phyloP scores from a whole-genome alignment of 345 rosid genomes.

The Passiflora organensis region DNA sequence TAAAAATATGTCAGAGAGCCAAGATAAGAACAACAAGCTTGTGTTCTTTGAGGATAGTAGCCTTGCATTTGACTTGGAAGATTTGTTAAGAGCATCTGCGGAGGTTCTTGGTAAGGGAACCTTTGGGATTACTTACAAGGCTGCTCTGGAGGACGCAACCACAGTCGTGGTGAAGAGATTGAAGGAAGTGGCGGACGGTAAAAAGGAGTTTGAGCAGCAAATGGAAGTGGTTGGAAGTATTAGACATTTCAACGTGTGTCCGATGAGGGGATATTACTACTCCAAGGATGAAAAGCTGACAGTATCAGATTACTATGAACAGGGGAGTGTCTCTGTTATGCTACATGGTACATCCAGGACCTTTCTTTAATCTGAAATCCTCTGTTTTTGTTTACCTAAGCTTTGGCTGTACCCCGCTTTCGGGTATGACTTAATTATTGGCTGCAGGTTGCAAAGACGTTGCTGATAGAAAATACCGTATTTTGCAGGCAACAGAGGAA shows the following conservation, averaged over 20 bases:
- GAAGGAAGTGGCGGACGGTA: conserved; percentile 20
- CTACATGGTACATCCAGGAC: conserved; percentile 19
- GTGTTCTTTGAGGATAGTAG: conserved; percentile 30
- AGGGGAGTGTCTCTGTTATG: conserved; percentile 24
- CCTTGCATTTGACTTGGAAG: conserved; percentile 34
- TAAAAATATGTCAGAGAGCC: conserved; percentile 7
- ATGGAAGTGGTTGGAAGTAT: conserved; percentile 21
- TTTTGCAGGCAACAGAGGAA: conserved; percentile 22
- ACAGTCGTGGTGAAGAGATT: conserved; percentile 30
- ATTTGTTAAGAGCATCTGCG: conserved; percentile 30
- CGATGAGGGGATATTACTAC: conserved; percentile 23
- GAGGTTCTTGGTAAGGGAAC: conserved; percentile 33
- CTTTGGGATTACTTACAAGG: conserved; percentile 28
- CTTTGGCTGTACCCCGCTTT: neutral
- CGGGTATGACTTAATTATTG: neutral
- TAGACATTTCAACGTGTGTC: conserved; percentile 20
- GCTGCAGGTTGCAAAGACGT: neutral
- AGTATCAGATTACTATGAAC: conserved; percentile 20
- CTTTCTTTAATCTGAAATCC: neutral
- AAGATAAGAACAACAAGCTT: conserved; percentile 18
- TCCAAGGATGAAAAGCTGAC: conserved; percentile 32
- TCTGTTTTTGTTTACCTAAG: neutral
- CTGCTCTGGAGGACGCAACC: conserved; percentile 28
- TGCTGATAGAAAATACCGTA: neutral
- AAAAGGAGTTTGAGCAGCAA: conserved; percentile 27